Evolutionary conservation across 2,329 filamentous ascomycete genomes (phyloP).

Genomic region (Boeremia exigua): DNA sequence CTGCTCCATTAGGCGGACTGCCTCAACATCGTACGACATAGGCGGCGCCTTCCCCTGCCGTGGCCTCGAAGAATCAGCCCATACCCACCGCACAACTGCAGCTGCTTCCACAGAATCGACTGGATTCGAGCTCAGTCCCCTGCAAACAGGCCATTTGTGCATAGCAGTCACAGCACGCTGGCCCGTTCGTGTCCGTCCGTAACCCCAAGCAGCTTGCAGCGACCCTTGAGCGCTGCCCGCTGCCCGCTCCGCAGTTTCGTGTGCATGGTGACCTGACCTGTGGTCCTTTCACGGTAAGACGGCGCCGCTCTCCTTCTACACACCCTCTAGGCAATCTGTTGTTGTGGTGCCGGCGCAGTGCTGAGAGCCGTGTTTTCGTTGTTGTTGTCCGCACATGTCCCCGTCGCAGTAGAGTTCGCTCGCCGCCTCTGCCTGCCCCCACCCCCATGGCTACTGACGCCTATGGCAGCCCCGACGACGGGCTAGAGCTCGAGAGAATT

Average conservation of each 20-base stretch:
- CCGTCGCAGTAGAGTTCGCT: slow-evolving; percentile 11
- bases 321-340: background rate
- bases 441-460: slow-evolving; percentile 33
- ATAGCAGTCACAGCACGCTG: slow-evolving; percentile 5
- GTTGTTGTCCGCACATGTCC: slow-evolving; percentile 2
- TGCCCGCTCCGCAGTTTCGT: slow-evolving; percentile 1
- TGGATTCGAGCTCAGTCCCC: background rate
- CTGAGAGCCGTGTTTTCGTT: background rate
- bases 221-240: slow-evolving; percentile 5
- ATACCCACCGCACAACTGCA: slow-evolving; percentile 14
- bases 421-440: background rate
- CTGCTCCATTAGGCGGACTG: background rate
- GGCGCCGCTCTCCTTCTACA: slow-evolving; percentile 11
- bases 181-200: slow-evolving; percentile 1
- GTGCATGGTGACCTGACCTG: slow-evolving; percentile 18
- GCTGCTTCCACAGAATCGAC: slow-evolving; percentile 5
- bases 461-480: slow-evolving; percentile 41
- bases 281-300: slow-evolving; percentile 16
- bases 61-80: slow-evolving; percentile 4
- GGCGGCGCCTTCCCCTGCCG: background rate
- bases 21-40: slow-evolving; percentile 11
- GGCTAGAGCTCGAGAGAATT: slow-evolving; percentile 46
- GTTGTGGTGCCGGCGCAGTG: background rate
- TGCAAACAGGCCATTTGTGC: slow-evolving; percentile 14
- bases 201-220: slow-evolving; percentile 1